phyloP scores from a whole-genome alignment of 768 basidiomycete genomes.

The Trametes maxima region DNA sequence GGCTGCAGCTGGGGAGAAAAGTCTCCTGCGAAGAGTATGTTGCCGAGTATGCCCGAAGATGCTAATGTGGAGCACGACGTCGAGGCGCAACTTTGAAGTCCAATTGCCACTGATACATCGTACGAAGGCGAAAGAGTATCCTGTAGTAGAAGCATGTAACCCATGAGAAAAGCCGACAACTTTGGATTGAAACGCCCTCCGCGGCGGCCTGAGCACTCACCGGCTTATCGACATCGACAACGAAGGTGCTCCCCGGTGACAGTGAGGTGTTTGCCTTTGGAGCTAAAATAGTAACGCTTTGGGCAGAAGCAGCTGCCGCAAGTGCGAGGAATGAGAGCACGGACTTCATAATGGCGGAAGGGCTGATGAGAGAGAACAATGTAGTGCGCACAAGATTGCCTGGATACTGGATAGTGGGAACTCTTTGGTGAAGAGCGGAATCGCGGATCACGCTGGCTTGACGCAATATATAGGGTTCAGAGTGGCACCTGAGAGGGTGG shows the following conservation, averaged over 20 bases:
- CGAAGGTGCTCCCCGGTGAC: neutral
- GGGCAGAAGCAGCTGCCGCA: neutral
- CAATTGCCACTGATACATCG: conserved; percentile 13
- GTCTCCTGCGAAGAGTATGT: conserved; percentile 1
- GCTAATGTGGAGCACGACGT: neutral
- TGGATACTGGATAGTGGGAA: neutral
- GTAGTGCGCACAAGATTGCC: too few species aligned
- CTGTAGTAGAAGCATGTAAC: too few species aligned
- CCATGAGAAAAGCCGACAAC: too few species aligned
- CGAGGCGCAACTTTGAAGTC: neutral
- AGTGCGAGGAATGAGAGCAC: neutral
- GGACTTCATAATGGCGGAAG: neutral
- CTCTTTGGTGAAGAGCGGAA: neutral
- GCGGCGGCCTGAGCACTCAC: too few species aligned
- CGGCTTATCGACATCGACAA: conserved; percentile 13
- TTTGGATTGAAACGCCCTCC: too few species aligned
- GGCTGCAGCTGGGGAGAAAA: conserved; percentile 4
- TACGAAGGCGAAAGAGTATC: conserved; percentile 6
- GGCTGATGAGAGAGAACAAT: too few species aligned
- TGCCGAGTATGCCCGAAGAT: neutral
- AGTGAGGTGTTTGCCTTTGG: neutral
- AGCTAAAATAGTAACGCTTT: conserved; percentile 6
- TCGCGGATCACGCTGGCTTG: neutral
- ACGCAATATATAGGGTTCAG: neutral
- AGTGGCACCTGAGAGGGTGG: neutral